A percentile compares a stretch with the other conserved stretches of the same genome.
phyloP scores from a whole-genome alignment of 2,329 filamentous ascomycete genomes.

The Cucurbitaria berberidis region DNA sequence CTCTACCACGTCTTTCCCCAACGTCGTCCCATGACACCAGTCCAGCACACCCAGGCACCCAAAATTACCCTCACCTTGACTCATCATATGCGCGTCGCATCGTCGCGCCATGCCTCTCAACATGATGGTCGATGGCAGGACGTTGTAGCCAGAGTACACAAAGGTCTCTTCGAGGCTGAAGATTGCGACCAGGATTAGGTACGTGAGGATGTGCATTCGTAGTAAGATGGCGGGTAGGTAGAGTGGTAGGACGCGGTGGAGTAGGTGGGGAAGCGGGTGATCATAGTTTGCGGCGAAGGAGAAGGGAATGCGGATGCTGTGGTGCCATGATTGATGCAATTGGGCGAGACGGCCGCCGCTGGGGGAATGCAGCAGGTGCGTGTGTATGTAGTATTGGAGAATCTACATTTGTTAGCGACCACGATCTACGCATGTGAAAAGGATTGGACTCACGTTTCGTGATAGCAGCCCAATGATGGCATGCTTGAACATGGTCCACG shows the following conservation, averaged over 20 bases:
- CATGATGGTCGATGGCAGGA: constrained; percentile 64
- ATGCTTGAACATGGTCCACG: constrained; percentile 65
- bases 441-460: constrained; percentile 59
- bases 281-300: constrained; percentile 70
- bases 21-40: constrained; percentile 45
- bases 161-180: constrained; percentile 71
- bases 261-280: constrained; percentile 68
- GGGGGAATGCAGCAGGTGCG: constrained; percentile 68
- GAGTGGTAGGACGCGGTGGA: constrained; percentile 68
- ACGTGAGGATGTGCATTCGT: constrained; percentile 75
- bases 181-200: constrained; percentile 68
- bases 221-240: constrained; percentile 70
- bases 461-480: constrained; percentile 59
- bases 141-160: constrained; percentile 70
- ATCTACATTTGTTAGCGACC: constrained; percentile 50
- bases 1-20: constrained; percentile 63
- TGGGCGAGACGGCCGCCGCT: constrained; percentile 34
- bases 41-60: constrained; percentile 65
- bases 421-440: background rate
- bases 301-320: constrained; percentile 64
- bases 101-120: constrained; percentile 63
- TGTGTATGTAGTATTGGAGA: constrained; percentile 76
- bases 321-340: constrained; percentile 63
- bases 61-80: constrained; percentile 64
- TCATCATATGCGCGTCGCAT: constrained; percentile 65